Conservation (phyloP, 148 eudicot genomes). For the Rhododendron williamsianum region DNA sequence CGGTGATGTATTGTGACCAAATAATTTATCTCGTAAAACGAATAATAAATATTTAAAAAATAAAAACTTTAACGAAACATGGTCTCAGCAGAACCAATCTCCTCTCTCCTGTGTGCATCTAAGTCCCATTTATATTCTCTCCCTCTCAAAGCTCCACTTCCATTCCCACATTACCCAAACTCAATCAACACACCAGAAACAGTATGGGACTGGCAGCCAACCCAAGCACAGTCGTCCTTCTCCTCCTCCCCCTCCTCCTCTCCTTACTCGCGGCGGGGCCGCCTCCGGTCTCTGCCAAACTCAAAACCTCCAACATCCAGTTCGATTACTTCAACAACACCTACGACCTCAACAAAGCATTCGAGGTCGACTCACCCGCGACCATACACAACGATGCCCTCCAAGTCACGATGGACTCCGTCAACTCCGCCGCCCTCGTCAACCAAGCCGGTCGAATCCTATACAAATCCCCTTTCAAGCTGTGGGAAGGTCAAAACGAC, state of each 20-base stretch:
- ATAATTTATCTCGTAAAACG: too few relatives aligned
- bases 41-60: too few relatives aligned
- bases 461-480: constrained; percentile 19
- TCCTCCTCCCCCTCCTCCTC: background rate
- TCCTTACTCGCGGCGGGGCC: background rate
- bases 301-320: background rate
- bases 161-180: background rate
- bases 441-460: constrained; percentile 50
- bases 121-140: too few relatives aligned
- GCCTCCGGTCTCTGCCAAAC: constrained; percentile 1
- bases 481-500: constrained; percentile 37
- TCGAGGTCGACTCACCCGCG: constrained; percentile 27
- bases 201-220: background rate
- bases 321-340: constrained; percentile 40
- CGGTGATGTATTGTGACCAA: too few relatives aligned
- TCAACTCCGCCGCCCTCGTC: constrained; percentile 17
- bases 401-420: constrained; percentile 69
- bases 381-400: constrained; percentile 55
- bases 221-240: background rate
- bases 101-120: too few relatives aligned
- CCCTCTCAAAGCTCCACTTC: background rate
- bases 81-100: too few relatives aligned
- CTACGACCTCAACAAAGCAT: background rate
- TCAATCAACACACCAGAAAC: background rate
- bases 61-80: too few relatives aligned